Evolutionary conservation across 225 moss, liverwort and hornwort genomes (phyloP), one percentile per base, ranked within the genome.

Genomic region (Anthoceros angustus): DNA sequence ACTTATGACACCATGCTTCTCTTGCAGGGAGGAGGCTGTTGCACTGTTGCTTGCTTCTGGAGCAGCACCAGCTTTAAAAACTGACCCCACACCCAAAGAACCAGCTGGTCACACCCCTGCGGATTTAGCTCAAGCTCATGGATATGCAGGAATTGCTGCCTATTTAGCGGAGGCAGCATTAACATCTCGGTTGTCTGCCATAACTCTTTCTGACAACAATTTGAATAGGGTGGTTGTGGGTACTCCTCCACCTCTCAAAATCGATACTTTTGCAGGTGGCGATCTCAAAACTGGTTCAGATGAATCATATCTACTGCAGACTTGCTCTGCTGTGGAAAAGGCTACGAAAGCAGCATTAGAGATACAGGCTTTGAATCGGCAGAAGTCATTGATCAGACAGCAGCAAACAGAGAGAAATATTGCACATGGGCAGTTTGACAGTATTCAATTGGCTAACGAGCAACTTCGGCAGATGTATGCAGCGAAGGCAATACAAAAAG

Each of bases 121-220:
- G 5, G 95, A 90, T 43, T 74, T 95, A 48, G 95, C 95, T 10
- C 67, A 72, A 38, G 41, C 50, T 62, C 79, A 78, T 71, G 95
- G 88, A 21, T 86, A 91, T 66, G 82, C 69, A 21, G 95, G 95
- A 9, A 83, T 95, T 68, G 91, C 86, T 61, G 95, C 77, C 41
- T 95, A 83, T 74, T 64, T 95, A 75, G 91, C 91, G 6, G 85
- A 92, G 77, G 82, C 74, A 65, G 81, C 84, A 60, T 78, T 98
- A 18, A 81, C 85, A 5, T 75, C 71, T 16, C 80, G 92, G 45
- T 77, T 98, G 66, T 76, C 82, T 8, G 66, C 77, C 3, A 78
- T 98, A 77, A 89, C 79, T 7, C 67, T 81, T 11, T 42, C 42
- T 41, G 85, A 85, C 42, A 77, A 49, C 3, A 32, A 32, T 32